These are phyloP conservation scores for Hanseniaspora hatyaiensis DNA, from an alignment of 805 yeast species.

Conservation along the genomic window DNA sequence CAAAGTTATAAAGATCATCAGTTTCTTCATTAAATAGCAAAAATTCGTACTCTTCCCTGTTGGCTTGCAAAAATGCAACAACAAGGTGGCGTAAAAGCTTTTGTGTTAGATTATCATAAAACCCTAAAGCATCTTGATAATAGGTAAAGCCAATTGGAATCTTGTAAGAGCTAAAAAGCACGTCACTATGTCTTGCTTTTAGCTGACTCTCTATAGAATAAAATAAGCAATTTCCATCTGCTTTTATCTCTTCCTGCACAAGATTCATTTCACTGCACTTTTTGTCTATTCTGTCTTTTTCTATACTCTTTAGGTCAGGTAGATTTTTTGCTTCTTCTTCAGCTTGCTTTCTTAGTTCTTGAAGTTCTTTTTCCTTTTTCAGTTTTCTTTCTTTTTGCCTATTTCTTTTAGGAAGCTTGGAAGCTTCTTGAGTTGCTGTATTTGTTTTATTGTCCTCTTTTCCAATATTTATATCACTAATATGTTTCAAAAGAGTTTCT, in stretches of 20 bases:
- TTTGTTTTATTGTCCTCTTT: slow-evolving; percentile 9
- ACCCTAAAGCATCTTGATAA: neutral
- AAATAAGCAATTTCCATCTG: slow-evolving; percentile 92
- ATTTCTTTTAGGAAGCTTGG: slow-evolving; percentile 36
- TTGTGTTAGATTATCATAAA: slow-evolving; percentile 17
- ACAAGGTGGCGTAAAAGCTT: slow-evolving; percentile 51
- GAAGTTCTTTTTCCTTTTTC: slow-evolving; percentile 58
- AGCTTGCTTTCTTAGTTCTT: slow-evolving; percentile 54
- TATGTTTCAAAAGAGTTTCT: slow-evolving; percentile 7
- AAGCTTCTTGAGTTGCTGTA: slow-evolving; percentile 28
- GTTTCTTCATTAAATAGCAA: slow-evolving; percentile 73
- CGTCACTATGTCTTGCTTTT: slow-evolving; percentile 36
- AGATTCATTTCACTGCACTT: slow-evolving; percentile 41
- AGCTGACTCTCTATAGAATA: slow-evolving; percentile 77
- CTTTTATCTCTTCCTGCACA: slow-evolving; percentile 56
- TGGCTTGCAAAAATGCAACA: slow-evolving; percentile 49
- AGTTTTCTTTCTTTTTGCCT: slow-evolving; percentile 78
- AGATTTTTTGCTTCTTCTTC: slow-evolving; percentile 50
- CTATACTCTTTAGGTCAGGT: slow-evolving; percentile 62
- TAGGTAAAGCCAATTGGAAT: slow-evolving; percentile 6
- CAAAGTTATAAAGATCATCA: slow-evolving; percentile 49
- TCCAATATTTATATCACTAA: slow-evolving; percentile 14
- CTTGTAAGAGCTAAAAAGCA: slow-evolving; percentile 28
- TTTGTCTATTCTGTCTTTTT: slow-evolving; percentile 50
- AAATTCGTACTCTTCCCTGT: slow-evolving; percentile 66